phyloP scores from a whole-genome alignment of 768 basidiomycete species.

The Auricularia heimuer region DNA sequence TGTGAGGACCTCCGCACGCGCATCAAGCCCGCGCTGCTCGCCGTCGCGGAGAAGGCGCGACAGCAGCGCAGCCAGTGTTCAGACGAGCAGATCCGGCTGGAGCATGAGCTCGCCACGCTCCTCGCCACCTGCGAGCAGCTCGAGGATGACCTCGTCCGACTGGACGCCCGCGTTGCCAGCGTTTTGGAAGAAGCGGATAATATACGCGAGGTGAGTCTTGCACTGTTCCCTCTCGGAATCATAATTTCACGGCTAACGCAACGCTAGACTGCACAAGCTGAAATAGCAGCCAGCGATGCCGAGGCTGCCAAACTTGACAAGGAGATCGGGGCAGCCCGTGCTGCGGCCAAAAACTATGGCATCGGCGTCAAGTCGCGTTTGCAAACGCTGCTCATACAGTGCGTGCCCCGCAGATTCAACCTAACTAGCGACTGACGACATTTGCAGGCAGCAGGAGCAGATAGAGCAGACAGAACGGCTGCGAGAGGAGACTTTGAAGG shows the following conservation, averaged over 20 bases:
- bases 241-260: constrained; percentile 1
- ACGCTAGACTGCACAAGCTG: constrained; percentile 63
- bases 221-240: constrained; percentile 14
- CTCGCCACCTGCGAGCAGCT: constrained; percentile 69
- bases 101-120: constrained; percentile 74
- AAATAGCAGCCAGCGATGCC: constrained; percentile 52
- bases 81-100: constrained; percentile 68
- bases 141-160: constrained; percentile 64
- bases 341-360: constrained; percentile 69
- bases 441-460: constrained; percentile 63
- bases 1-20: constrained; percentile 64
- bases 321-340: constrained; percentile 64
- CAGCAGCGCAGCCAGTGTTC: constrained; percentile 60
- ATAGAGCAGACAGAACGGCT: constrained; percentile 63
- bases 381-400: constrained; percentile 72
- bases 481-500: constrained; percentile 70
- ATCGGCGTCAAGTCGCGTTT: constrained; percentile 72
- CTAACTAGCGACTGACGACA: constrained; percentile 2
- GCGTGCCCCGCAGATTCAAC: constrained; percentile 17
- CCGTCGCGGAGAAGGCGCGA: constrained; percentile 62
- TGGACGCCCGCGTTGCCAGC: constrained; percentile 61
- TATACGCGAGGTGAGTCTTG: constrained; percentile 53
- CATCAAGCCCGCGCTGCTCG: constrained; percentile 67
- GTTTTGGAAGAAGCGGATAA: constrained; percentile 72
- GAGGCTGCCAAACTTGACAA: constrained; percentile 61